A percentile compares a stretch with the other conserved stretches of the same genome.
phyloP scores from a whole-genome alignment of 2,329 filamentous ascomycete species.

The Xylariaceae sp. region DNA sequence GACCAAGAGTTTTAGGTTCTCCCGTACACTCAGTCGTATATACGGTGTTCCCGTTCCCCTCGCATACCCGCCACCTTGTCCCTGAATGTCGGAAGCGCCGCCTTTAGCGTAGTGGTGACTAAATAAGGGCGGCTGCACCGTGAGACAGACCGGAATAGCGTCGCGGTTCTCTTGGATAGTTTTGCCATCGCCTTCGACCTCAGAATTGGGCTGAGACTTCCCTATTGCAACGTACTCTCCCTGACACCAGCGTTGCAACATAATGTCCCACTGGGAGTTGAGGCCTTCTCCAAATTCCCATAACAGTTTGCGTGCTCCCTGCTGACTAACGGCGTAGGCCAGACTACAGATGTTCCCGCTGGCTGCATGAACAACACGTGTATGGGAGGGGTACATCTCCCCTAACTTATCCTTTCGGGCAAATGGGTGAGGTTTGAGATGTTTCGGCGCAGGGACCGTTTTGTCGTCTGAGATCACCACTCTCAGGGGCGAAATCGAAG shows the following conservation, averaged over 20 bases:
- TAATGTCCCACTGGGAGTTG: conserved; percentile 33
- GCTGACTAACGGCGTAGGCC: conserved; percentile 42
- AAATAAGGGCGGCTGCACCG: conserved; percentile 34
- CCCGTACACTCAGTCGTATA: conserved; percentile 30
- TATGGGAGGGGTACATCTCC: conserved; percentile 36
- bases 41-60: conserved; percentile 30
- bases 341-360: conserved; percentile 39
- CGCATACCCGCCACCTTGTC: conserved; percentile 30
- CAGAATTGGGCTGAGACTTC: neutral
- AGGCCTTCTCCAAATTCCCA: conserved; percentile 34
- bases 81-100: conserved; percentile 29
- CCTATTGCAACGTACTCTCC: conserved; percentile 9
- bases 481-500: conserved; percentile 9
- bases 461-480: conserved; percentile 21
- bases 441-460: conserved; percentile 31
- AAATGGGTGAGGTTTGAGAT: conserved; percentile 33
- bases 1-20: conserved; percentile 25
- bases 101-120: conserved; percentile 29
- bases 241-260: conserved; percentile 33
- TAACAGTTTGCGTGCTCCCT: conserved; percentile 42
- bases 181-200: neutral
- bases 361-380: conserved; percentile 40
- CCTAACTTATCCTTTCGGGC: conserved; percentile 26
- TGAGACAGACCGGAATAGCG: conserved; percentile 25
- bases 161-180: neutral